Conservation (phyloP, 306 rosid species). For the Geum urbanum region DNA sequence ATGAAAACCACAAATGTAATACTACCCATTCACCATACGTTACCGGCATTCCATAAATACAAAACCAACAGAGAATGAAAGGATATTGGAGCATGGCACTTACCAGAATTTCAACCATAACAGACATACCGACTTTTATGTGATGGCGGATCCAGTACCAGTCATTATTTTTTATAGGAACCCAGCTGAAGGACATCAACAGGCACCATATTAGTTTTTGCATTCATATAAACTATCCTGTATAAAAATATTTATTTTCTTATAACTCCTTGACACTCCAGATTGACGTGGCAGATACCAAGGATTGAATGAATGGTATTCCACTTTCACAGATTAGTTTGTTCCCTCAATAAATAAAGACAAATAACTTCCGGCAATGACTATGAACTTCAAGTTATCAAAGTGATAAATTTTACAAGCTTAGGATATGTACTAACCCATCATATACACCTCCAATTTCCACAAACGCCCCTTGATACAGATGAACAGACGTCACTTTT, state of each 20-base stretch:
- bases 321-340: slow-evolving; percentile 2
- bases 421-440: slow-evolving; percentile 48
- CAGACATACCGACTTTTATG: slow-evolving; percentile 85
- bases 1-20: slow-evolving; percentile 12
- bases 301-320: not conserved
- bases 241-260: not conserved
- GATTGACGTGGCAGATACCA: not conserved
- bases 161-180: slow-evolving; percentile 86
- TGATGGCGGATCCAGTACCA: slow-evolving; percentile 99
- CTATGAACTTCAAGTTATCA: not conserved
- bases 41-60: slow-evolving; percentile 12
- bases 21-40: slow-evolving; percentile 19
- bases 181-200: slow-evolving; percentile 67
- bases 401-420: not conserved
- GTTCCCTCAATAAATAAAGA: not conserved
- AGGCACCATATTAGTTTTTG: slow-evolving; percentile 27
- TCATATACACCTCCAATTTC: slow-evolving; percentile 97
- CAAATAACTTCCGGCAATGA: not conserved
- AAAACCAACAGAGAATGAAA: not conserved
- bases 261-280: not conserved
- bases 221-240: not conserved
- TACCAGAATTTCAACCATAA: slow-evolving; percentile 84
- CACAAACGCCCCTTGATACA: slow-evolving; percentile 97
- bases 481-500: slow-evolving; percentile 73
- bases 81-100: slow-evolving; percentile 31